Percentiles rank a stretch among this genome's conserved stretches.
Evolutionary conservation across 257 asterid species (phyloP).

Genomic region (Solanum dulcamara): DNA sequence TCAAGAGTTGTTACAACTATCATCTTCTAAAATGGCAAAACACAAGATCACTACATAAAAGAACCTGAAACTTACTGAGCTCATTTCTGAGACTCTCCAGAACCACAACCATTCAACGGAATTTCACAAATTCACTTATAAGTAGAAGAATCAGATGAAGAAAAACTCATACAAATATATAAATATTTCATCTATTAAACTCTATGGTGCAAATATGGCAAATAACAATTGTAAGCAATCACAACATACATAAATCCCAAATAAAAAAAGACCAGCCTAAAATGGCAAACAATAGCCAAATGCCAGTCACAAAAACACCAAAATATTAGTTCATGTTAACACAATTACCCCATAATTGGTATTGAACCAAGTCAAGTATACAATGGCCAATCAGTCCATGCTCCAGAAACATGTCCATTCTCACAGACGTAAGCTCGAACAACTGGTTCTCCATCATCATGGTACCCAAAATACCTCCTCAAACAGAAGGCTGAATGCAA

Average conservation of each 20-base stretch:
- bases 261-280: neutral
- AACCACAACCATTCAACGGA: neutral
- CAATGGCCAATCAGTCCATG: conserved; percentile 94
- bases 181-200: neutral
- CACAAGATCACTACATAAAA: neutral
- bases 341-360: neutral
- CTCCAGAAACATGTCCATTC: conserved; percentile 91
- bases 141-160: neutral
- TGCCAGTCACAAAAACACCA: neutral
- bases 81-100: too few relatives aligned
- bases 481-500: conserved; percentile 76
- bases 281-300: neutral
- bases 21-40: neutral
- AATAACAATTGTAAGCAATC: neutral
- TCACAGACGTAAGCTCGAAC: conserved; percentile 91
- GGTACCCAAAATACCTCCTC: conserved; percentile 75
- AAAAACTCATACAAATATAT: neutral
- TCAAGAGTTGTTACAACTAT: neutral
- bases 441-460: conserved; percentile 85
- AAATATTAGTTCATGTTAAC: neutral
- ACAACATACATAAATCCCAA: neutral
- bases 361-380: conserved; percentile 31
- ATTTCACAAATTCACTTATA: neutral
- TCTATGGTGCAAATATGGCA: neutral
- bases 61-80: too few relatives aligned